Conservation (phyloP, 345 rosid genomes). For the Camelina hispida region DNA sequence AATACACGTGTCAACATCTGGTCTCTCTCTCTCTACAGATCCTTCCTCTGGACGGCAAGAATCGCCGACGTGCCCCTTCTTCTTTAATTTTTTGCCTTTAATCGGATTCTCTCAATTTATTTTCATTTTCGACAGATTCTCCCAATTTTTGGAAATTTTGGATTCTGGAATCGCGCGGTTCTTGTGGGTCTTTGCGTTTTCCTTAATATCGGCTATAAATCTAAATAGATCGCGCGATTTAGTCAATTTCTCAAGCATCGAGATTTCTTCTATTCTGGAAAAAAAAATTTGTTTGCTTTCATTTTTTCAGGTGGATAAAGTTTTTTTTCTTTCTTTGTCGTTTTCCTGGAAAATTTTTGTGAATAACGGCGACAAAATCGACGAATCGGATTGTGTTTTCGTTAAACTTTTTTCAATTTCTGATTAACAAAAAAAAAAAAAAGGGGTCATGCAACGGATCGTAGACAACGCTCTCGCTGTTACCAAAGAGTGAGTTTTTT, state of each 20-base stretch:
- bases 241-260: slow-evolving; percentile 13
- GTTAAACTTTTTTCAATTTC: not conserved
- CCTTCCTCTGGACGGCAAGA: slow-evolving; percentile 48
- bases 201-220: not conserved
- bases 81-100: not conserved
- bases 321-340: slow-evolving; percentile 27
- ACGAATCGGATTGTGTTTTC: not conserved
- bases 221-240: slow-evolving; percentile 19
- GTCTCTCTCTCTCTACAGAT: slow-evolving; percentile 5
- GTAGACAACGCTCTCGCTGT: slow-evolving; percentile 91
- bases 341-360: slow-evolving; percentile 4
- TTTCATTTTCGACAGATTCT: slow-evolving; percentile 13
- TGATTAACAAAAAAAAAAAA: not conserved
- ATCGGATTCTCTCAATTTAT: slow-evolving; percentile 26
- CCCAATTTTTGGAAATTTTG: not conserved
- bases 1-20: slow-evolving; percentile 28
- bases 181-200: slow-evolving; percentile 32
- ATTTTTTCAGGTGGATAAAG: slow-evolving; percentile 35
- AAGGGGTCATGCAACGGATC: slow-evolving; percentile 65
- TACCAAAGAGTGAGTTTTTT: slow-evolving; percentile 79
- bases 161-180: slow-evolving; percentile 25
- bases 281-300: not conserved
- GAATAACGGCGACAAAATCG: slow-evolving; percentile 8
- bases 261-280: slow-evolving; percentile 8
- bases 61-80: slow-evolving; percentile 47